Evolutionary conservation across 768 basidiomycete genomes (phyloP), one percentile per base, ranked within the genome.

Genomic region (Russula foetens): DNA sequence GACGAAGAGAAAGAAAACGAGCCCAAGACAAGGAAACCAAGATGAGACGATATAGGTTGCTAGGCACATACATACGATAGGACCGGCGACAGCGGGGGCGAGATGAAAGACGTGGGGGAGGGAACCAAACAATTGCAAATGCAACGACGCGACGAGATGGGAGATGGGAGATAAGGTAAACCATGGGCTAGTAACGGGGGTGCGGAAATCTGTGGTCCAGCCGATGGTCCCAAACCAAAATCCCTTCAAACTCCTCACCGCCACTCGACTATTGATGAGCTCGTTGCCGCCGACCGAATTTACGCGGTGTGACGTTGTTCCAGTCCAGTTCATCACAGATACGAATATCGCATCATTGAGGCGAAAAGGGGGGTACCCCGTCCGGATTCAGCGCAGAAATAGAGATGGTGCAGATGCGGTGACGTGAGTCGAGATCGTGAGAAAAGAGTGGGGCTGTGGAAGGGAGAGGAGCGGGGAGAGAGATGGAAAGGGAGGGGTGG

Each of bases 371-470:
- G 43, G 11, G 48, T 45, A 9, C 9, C 31, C 31, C 41, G 28
- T 55, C 59, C 31, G 19, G 38, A 55, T 56, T 33, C n/a, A 47
- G 53, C 43, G 46, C 33, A 48, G 43, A 61, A 35, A 35, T 7
- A 35, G 35, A 35, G 9, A 11, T 35, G 8, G 35, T 35, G 35
- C 35, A 11, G n/a, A 7, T 35, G 35, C 35, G 35, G 35, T 35
- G 35, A 35, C 35, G 35, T 35, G 4, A 35, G 14, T 12, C 35
- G 4, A 7, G n/a, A 43, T 41, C 23, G 23, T 29, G 41, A 29
- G 29, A 44, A 43, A 24, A n/a, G 24, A 33, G 55, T 57, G 50
- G 44, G 21, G 41, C 33, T 15, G 17, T 35, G 56, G 6, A 31
- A 24, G 45, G 33, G 19, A 11, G 39, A n/a, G 21, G 33, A n/a